Evolutionary conservation across 176 grass and related monocot genomes (phyloP).

Genomic region (Lolium perenne): DNA sequence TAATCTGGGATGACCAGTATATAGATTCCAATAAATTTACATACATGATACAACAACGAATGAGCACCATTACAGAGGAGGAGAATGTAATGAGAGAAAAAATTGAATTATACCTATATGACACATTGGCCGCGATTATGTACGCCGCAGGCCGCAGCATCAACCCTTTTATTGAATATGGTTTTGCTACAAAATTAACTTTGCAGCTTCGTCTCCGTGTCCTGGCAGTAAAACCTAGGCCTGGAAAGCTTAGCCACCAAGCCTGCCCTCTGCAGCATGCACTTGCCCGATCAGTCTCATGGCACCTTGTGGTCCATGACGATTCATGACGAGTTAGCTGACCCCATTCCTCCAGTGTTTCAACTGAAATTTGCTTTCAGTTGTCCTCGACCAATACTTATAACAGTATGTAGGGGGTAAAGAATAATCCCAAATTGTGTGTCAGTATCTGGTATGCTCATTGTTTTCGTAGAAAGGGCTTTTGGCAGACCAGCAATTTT

Average conservation of each 20-base stretch:
- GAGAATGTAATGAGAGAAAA: slow-evolving; percentile 35
- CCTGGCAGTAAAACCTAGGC: slow-evolving; percentile 47
- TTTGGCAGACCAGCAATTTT: slow-evolving; percentile 95
- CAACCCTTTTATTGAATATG: slow-evolving; percentile 63
- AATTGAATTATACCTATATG: slow-evolving; percentile 65
- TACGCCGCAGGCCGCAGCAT: slow-evolving; percentile 52
- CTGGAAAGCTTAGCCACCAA: slow-evolving; percentile 62
- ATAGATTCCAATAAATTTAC: slow-evolving; percentile 54
- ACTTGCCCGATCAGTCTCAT: slow-evolving; percentile 55
- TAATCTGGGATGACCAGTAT: slow-evolving; percentile 45
- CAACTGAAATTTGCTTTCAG: slow-evolving; percentile 33
- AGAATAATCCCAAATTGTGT: slow-evolving; percentile 50
- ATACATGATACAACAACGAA: slow-evolving; percentile 50
- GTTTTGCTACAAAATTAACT: slow-evolving; percentile 47
- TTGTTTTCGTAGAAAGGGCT: slow-evolving; percentile 84
- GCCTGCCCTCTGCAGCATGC: slow-evolving; percentile 43
- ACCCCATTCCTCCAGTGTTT: slow-evolving; percentile 30
- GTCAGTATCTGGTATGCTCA: slow-evolving; percentile 50
- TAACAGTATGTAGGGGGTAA: slow-evolving; percentile 43
- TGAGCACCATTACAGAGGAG: slow-evolving; percentile 33
- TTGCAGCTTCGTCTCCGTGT: slow-evolving; percentile 44
- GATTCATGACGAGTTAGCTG: slow-evolving; percentile 57
- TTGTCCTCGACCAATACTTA: slow-evolving; percentile 25
- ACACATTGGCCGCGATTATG: slow-evolving; percentile 52
- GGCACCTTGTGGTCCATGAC: slow-evolving; percentile 67